Base-by-base conservation (phyloP, 2,329 filamentous ascomycete species). In the Pseudocercospora pini-densiflorae region DNA sequence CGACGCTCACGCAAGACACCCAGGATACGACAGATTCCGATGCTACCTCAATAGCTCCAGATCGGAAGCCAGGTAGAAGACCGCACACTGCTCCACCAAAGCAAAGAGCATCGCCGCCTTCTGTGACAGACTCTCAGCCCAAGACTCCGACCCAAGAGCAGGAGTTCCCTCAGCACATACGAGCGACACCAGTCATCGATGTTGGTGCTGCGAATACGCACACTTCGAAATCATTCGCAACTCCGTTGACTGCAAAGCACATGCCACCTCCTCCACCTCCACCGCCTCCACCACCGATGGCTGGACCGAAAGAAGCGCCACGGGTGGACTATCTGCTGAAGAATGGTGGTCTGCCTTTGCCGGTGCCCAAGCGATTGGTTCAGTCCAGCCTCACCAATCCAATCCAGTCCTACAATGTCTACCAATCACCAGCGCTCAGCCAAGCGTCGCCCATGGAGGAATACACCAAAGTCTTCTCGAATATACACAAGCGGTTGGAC, bases 301-400 rank as follows among this genome's bases (percentile, higher is more conserved):
- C 89, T 60, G 71, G 85, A 47, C 84, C 87, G 40, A 84, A 90
- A 51, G 89, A 93, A 47, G 86, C 89, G 12, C 94, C 94, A 0
- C 88, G 92, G 67, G 93, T 98, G 19, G 94, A 98, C 77, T 98
- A 98, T 77, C 84, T 98, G 19, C 85, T 97, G 62, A 92, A 95
- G 73, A 90, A 97, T 77, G 94, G 94, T 45, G 94, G 94, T 0
- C 81, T 98, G 19, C 79, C 88, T 23, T 86, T 90, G 53, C 83
- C 88, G 0, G 86, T 95, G 0, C 89, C 93, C 0, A 92, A 90
- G 72, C 88, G 88, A 66, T 88, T 97, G 61, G 82, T 97, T 7
- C 85, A 89, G 51, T 82, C 87, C 64, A 90, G 87, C 33, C 84
- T 80, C 29, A 61, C 63, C 83, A 82, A 76, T 77, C 86, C 82